Evolutionary conservation across 169 alveolate species (phyloP), one percentile per base, ranked within the genome.

Genomic region (Babesia gibsoni): DNA sequence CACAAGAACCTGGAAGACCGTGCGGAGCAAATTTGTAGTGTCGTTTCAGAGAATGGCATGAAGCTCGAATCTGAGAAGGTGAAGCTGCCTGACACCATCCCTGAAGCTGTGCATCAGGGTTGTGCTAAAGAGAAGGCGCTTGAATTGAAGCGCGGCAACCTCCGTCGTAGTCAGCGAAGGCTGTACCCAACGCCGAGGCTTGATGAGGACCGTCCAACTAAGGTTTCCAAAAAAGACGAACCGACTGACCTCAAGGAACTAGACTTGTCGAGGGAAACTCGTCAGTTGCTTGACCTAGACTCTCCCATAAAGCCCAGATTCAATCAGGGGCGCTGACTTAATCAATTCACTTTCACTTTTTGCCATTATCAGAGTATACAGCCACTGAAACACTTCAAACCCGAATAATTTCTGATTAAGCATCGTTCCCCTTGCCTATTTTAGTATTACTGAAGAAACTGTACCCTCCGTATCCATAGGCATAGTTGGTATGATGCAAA

Each of bases 191-290:
- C 72, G 10, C 72, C 58, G 23, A 61, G 35, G 41, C 59, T 46
- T 18, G 72, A 61, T 14, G 72, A 46, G 12, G 35, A 14, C 1
- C 72, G 72, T 22, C 72, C 72, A 36, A 5, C 29, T 0, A 61
- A 61, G 52, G 39, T 61, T 36, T 0, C 72, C 4, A 61, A 61
- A 20, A 61, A 53, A 39, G 0, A 37, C 12, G 52, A 36, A 2
- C 77, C 77, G 2, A 53, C 67, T 16, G 77, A 61, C 30, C 52
- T 73, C 52, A 56, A 73, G 54, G 52, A 73, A 20, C 52, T 73
- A 29, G 69, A 42, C 30, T 36, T 73, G 41, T 73, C 84, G 12
- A 68, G 64, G 45, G 84, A 73, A 39, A 73, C 84, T 12, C 68
- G 75, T 18, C 59, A 64, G 32, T 52, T 73, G 33, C 70, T 73